phyloP scores from a whole-genome alignment of 306 rosid genomes.

The Quercus suber region DNA sequence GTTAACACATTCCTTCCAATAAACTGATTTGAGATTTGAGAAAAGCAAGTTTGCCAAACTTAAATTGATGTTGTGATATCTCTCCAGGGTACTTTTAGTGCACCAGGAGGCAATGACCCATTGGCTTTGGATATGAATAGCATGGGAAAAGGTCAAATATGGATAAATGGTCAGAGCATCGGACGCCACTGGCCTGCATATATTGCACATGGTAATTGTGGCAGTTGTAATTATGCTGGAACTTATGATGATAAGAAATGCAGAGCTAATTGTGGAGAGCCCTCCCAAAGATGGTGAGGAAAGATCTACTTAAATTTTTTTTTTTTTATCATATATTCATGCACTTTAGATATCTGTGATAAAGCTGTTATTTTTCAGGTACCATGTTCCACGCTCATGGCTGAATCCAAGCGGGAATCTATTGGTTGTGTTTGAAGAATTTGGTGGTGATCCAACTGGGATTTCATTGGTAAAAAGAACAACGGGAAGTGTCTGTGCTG shows the following conservation, averaged over 20 bases:
- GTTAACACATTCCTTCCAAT: slow-evolving; percentile 8
- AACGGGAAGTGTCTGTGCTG: slow-evolving; percentile 52
- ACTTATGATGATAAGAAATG: slow-evolving; percentile 66
- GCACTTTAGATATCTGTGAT: slow-evolving; percentile 4
- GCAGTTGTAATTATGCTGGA: slow-evolving; percentile 73
- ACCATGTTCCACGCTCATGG: slow-evolving; percentile 93
- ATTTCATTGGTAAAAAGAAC: slow-evolving; percentile 68
- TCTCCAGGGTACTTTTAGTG: slow-evolving; percentile 60
- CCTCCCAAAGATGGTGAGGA: slow-evolving; percentile 94
- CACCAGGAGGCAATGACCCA: slow-evolving; percentile 75
- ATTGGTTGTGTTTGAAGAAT: slow-evolving; percentile 85
- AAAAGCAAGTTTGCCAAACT: background rate
- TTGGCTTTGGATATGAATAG: slow-evolving; percentile 85
- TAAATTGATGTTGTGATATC: slow-evolving; percentile 17
- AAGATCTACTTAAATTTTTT: background rate
- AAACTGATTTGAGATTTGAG: slow-evolving; percentile 1
- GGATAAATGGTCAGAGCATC: slow-evolving; percentile 88
- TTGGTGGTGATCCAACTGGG: slow-evolving; percentile 79
- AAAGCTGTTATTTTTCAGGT: slow-evolving; percentile 55
- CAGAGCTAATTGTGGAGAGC: slow-evolving; percentile 57
- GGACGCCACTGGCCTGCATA: slow-evolving; percentile 95
- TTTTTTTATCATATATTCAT: background rate
- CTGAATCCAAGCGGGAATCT: slow-evolving; percentile 59
- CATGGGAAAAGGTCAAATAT: slow-evolving; percentile 95
- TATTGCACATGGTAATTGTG: slow-evolving; percentile 61